A percentile compares a stretch with the other conserved stretches of the same genome.
Conservation (phyloP, 805 yeast species). For the Novakomyces olei region DNA sequence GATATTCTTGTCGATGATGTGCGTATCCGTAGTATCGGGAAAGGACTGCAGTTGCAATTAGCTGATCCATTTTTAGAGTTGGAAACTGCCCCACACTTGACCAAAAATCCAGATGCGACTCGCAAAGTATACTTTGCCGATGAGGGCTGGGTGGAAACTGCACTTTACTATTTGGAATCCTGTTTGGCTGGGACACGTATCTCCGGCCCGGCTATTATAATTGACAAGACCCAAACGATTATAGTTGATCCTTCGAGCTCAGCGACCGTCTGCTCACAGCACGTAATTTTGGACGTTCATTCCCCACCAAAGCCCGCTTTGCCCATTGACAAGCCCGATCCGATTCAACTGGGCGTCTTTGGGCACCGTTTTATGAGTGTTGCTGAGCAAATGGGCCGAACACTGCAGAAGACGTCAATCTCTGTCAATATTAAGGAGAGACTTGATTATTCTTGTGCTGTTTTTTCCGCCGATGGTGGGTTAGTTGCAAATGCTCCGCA, state of each 20-base stretch:
- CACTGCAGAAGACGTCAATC: constrained; percentile 56
- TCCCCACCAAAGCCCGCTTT: not conserved
- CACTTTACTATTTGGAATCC: constrained; percentile 33
- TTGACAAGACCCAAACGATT: constrained; percentile 65
- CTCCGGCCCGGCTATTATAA: constrained; percentile 52
- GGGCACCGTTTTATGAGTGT: constrained; percentile 74
- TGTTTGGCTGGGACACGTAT: constrained; percentile 31
- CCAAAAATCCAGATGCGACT: constrained; percentile 9
- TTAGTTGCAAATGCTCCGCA: constrained; percentile 76
- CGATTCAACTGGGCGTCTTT: constrained; percentile 51
- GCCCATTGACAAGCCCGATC: constrained; percentile 27
- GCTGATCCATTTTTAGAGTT: constrained; percentile 24
- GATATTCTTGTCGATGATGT: constrained; percentile 48
- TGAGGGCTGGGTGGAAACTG: constrained; percentile 26
- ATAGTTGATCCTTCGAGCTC: constrained; percentile 39
- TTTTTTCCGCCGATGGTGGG: constrained; percentile 52
- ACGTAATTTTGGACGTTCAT: constrained; percentile 11
- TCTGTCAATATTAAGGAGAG: constrained; percentile 69
- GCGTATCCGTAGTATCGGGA: constrained; percentile 54
- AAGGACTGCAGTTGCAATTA: too few species aligned
- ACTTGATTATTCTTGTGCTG: constrained; percentile 64
- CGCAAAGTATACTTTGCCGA: constrained; percentile 34
- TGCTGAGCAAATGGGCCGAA: constrained; percentile 75
- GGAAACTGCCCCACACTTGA: constrained; percentile 13
- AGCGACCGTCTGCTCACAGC: constrained; percentile 16